Evolutionary conservation across 1,139 yeast genomes (phyloP).

Genomic region (Diutina sp.): DNA sequence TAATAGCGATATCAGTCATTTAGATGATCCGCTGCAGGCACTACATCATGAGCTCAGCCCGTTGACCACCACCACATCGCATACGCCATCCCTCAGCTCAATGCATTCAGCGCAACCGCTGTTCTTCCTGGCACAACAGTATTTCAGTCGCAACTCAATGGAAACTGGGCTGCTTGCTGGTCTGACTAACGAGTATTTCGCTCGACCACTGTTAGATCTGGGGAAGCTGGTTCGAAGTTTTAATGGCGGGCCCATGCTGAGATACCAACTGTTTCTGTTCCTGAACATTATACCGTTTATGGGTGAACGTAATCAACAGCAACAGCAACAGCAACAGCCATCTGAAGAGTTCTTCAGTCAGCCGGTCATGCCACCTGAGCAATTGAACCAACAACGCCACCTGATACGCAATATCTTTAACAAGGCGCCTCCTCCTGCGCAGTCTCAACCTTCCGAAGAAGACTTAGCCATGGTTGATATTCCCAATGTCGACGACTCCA

Average conservation of each 20-base stretch:
- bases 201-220: constrained; percentile 1
- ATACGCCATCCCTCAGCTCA: constrained; percentile 29
- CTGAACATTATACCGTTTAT: constrained; percentile 32
- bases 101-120: constrained; percentile 33
- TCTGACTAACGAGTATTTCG: neutral
- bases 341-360: neutral
- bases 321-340: constrained; percentile 5
- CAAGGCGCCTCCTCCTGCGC: neutral
- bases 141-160: neutral
- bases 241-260: neutral
- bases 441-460: neutral
- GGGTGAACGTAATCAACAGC: constrained; percentile 20
- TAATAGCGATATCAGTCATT: neutral
- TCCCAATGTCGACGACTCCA: constrained; percentile 14
- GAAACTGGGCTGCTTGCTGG: neutral
- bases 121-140: constrained; percentile 32
- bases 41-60: constrained; percentile 22
- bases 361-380: neutral
- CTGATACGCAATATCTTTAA: constrained; percentile 31
- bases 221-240: neutral
- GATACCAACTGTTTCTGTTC: constrained; percentile 7
- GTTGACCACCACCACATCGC: constrained; percentile 32
- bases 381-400: constrained; percentile 16
- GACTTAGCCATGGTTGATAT: neutral
- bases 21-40: neutral